These are phyloP conservation scores for Puccinia polysora DNA, from an alignment of 1,284 basidiomycete species.

Conservation along the genomic window DNA sequence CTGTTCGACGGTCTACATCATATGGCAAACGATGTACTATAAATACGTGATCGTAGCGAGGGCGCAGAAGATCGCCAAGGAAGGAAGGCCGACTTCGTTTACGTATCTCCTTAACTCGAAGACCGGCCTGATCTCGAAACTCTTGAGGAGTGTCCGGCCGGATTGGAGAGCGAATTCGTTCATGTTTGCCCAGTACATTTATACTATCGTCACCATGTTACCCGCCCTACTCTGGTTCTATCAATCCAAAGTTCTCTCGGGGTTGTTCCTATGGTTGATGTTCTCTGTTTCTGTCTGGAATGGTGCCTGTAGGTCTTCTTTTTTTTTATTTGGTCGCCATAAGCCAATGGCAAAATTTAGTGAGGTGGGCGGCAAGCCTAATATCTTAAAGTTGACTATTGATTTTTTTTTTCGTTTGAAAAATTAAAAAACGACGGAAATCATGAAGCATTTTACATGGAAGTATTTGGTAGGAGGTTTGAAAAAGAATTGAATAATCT, in stretches of 20 bases:
- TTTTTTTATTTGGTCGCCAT: constrained; percentile 39
- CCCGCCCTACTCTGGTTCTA: constrained; percentile 49
- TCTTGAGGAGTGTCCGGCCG: not conserved
- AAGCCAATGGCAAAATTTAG: too few species aligned
- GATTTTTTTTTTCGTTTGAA: not conserved
- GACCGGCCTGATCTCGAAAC: constrained; percentile 44
- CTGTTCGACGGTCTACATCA: constrained; percentile 44
- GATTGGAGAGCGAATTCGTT: constrained; percentile 26
- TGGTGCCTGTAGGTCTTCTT: constrained; percentile 46
- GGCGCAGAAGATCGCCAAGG: constrained; percentile 50
- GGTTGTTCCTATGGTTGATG: constrained; percentile 48
- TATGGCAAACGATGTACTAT: constrained; percentile 51
- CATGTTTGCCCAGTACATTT: constrained; percentile 42
- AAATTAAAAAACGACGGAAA: not conserved
- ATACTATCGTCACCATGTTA: constrained; percentile 50
- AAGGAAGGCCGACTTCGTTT: constrained; percentile 51
- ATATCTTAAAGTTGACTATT: not conserved
- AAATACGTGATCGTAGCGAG: constrained; percentile 50
- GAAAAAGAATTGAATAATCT: constrained; percentile 49
- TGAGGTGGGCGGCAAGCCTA: too few species aligned
- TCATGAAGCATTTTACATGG: constrained; percentile 44
- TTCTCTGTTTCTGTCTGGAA: constrained; percentile 51
- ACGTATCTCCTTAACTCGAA: constrained; percentile 51
- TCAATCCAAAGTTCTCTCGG: constrained; percentile 48
- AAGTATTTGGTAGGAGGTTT: constrained; percentile 48